These are phyloP conservation scores for Boletus speciosus DNA, from an alignment of 768 basidiomycete species.

Conservation along the genomic window DNA sequence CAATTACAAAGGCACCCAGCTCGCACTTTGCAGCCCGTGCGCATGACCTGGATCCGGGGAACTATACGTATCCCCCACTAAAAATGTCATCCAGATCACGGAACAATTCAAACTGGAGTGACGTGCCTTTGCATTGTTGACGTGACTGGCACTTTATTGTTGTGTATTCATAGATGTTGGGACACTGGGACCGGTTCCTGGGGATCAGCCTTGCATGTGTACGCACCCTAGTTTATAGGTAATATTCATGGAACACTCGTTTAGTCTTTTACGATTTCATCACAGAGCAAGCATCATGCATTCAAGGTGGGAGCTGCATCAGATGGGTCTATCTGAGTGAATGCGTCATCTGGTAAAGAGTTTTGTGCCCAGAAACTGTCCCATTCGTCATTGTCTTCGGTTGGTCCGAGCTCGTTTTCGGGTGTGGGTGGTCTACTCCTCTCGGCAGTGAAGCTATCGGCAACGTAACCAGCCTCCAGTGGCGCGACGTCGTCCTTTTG, in stretches of 20 bases:
- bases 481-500: constrained; percentile 29
- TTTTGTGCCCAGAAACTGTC: constrained; percentile 44
- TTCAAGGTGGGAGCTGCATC: constrained; percentile 5
- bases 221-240: not conserved
- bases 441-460: constrained; percentile 23
- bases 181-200: constrained; percentile 16
- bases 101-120: constrained; percentile 20
- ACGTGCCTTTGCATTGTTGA: constrained; percentile 19
- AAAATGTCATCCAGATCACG: constrained; percentile 5
- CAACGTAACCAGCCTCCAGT: constrained; percentile 34
- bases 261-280: not conserved
- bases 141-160: not conserved
- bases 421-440: constrained; percentile 15
- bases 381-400: constrained; percentile 42
- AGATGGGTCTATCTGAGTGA: constrained; percentile 17
- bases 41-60: constrained; percentile 22
- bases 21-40: constrained; percentile 22
- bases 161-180: not conserved
- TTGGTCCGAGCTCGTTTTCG: constrained; percentile 24
- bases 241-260: constrained; percentile 7
- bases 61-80: constrained; percentile 11
- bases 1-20: constrained; percentile 31
- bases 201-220: not conserved
- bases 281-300: constrained; percentile 9
- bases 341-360: constrained; percentile 38